These are phyloP conservation scores for Onygenales sp. DNA, from an alignment of 2,329 filamentous ascomycete genomes.

Conservation along the genomic window DNA sequence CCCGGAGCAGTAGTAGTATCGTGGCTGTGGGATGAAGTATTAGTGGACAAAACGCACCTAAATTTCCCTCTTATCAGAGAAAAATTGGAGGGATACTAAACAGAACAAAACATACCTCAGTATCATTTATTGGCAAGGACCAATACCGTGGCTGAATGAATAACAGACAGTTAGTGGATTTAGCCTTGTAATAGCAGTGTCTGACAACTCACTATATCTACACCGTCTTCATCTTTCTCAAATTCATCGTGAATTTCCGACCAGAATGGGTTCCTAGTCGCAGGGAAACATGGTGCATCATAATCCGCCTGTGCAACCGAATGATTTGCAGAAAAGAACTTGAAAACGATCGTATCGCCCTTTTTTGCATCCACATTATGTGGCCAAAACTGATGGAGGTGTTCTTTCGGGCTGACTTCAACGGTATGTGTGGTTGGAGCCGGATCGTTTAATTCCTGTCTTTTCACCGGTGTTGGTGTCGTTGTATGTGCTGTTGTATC, in stretches of 20 bases:
- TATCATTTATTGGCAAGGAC: constrained; percentile 46
- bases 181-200: no score
- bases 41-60: neutral
- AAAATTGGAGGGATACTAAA: neutral
- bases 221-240: constrained; percentile 37
- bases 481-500: neutral
- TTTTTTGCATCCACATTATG: constrained; percentile 19
- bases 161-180: no score
- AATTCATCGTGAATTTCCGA: constrained; percentile 35
- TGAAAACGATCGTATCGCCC: constrained; percentile 39
- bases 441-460: neutral
- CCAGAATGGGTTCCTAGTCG: constrained; percentile 17
- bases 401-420: constrained; percentile 22
- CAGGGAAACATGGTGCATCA: constrained; percentile 54
- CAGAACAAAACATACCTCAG: constrained; percentile 26
- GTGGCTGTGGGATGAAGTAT: constrained; percentile 30
- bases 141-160: constrained; percentile 25
- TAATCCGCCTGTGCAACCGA: constrained; percentile 55
- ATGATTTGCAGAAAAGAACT: constrained; percentile 55
- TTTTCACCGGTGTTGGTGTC: neutral
- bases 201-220: constrained; percentile 11
- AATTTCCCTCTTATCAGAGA: neutral
- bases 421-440: constrained; percentile 21
- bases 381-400: constrained; percentile 25
- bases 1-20: constrained; percentile 59